Percentiles rank a stretch among this genome's conserved stretches.
These are phyloP conservation scores for Ophiocordyceps camponoti-floridani DNA, from an alignment of 2,329 filamentous ascomycete genomes.

Conservation along the genomic window DNA sequence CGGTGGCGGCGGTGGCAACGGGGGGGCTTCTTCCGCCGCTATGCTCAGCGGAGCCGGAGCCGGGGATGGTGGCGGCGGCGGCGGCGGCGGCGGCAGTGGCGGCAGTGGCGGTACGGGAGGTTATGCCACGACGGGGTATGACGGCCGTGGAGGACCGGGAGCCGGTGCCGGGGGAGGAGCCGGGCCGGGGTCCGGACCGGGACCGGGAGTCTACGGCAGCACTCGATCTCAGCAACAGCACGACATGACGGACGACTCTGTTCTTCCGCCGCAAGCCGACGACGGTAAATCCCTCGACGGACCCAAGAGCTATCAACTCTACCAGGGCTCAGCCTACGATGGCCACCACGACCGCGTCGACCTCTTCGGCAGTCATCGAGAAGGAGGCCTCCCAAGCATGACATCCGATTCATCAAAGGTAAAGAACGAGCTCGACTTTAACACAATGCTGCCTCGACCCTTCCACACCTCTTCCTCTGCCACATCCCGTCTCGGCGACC, in stretches of 20 bases:
- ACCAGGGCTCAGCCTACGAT: constrained; percentile 31
- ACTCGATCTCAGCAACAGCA: constrained; percentile 20
- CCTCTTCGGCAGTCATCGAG: constrained; percentile 24
- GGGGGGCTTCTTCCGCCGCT: constrained; percentile 9
- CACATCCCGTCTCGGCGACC: constrained; percentile 13
- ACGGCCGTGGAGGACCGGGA: constrained; percentile 6
- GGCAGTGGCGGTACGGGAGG: constrained; percentile 4
- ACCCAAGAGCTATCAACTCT: constrained; percentile 37
- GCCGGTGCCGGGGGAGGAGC: neutral
- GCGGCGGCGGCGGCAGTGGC: too few species aligned
- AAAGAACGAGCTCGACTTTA: constrained; percentile 29
- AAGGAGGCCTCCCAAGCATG: constrained; percentile 15
- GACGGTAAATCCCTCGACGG: constrained; percentile 30
- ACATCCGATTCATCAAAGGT: constrained; percentile 20
- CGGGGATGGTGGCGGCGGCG: too few species aligned
- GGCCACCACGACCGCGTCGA: constrained; percentile 28
- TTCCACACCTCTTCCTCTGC: constrained; percentile 10
- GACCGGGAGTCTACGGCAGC: constrained; percentile 16
- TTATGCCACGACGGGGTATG: constrained; percentile 9
- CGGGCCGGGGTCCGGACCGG: too few species aligned
- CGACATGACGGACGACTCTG: constrained; percentile 30
- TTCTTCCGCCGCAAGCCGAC: constrained; percentile 24
- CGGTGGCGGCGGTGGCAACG: too few species aligned
- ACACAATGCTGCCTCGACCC: constrained; percentile 26
- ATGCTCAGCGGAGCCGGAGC: constrained; percentile 18